Percentiles rank a stretch among this genome's conserved stretches.
phyloP scores from a whole-genome alignment of 2,329 filamentous ascomycete genomes.

The Pyrenophora seminiperda region DNA sequence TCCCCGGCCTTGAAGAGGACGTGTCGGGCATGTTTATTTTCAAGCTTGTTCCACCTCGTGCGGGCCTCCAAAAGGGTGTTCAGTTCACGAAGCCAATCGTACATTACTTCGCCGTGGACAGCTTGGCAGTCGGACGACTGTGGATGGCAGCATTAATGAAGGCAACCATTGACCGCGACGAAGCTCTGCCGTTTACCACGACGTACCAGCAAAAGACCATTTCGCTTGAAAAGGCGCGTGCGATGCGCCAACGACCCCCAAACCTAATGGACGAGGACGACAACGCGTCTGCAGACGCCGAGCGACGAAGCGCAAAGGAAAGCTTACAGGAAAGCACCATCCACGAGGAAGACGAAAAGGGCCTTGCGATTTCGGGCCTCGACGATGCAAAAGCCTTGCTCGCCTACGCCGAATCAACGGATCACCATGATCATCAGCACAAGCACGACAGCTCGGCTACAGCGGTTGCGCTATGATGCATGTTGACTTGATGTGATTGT shows the following conservation, averaged over 20 bases:
- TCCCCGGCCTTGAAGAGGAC: constrained; percentile 52
- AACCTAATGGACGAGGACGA: constrained; percentile 71
- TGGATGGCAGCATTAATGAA: constrained; percentile 99
- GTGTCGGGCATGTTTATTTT: constrained; percentile 84
- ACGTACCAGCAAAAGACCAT: constrained; percentile 98
- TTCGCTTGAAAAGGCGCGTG: constrained; percentile 82
- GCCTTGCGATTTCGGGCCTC: constrained; percentile 46
- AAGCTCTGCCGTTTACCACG: constrained; percentile 76
- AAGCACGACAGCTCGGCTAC: constrained; percentile 13
- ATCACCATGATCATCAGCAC: constrained; percentile 10
- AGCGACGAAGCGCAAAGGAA: constrained; percentile 43
- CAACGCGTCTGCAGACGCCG: constrained; percentile 29
- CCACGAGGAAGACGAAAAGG: constrained; percentile 47
- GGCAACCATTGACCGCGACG: constrained; percentile 93
- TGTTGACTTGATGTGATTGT: too few relatives aligned
- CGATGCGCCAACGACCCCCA: constrained; percentile 87
- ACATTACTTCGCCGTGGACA: constrained; percentile 97
- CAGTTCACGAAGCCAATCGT: constrained; percentile 98
- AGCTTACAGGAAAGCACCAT: constrained; percentile 45
- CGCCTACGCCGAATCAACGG: constrained; percentile 38
- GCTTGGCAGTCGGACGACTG: constrained; percentile 80
- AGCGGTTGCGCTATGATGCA: constrained; percentile 9
- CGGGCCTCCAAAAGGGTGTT: constrained; percentile 84
- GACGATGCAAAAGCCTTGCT: constrained; percentile 45
- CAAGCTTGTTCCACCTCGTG: constrained; percentile 90